These are phyloP conservation scores for Entelexis sorbosivorans DNA, from an alignment of 1,139 yeast genomes.

Conservation along the genomic window DNA sequence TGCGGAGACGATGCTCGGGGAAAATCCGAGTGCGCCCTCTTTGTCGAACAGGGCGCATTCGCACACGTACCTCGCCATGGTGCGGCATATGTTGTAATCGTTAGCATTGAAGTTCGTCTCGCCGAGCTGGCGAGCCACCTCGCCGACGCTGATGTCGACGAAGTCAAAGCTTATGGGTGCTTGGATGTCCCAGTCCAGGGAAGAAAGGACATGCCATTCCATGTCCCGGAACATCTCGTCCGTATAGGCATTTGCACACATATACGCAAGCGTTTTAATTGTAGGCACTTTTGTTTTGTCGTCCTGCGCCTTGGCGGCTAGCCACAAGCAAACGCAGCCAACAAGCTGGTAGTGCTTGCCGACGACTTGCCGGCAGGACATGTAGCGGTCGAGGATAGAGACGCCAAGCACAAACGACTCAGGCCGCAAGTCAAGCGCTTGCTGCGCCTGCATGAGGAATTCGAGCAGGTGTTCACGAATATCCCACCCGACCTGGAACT, in stretches of 20 bases:
- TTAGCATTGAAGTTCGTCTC: constrained; percentile 1
- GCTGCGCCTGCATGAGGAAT: constrained; percentile 71
- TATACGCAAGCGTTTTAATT: constrained; percentile 57
- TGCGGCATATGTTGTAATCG: constrained; percentile 12
- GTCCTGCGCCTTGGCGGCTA: constrained; percentile 88
- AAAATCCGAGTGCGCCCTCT: constrained; percentile 41
- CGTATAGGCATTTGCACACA: constrained; percentile 81
- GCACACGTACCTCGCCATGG: constrained; percentile 50
- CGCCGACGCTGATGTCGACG: constrained; percentile 26
- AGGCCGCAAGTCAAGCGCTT: constrained; percentile 61
- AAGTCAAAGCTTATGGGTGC: constrained; percentile 39
- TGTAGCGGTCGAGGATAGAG: constrained; percentile 78
- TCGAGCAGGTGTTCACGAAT: constrained; percentile 86
- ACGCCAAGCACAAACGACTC: constrained; percentile 72
- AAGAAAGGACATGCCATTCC: constrained; percentile 81
- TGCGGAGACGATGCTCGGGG: constrained; percentile 46
- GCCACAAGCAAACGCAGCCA: constrained; percentile 89
- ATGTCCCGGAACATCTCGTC: constrained; percentile 86
- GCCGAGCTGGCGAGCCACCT: constrained; percentile 12
- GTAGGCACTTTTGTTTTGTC: constrained; percentile 77
- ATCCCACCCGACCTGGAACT: constrained; percentile 86
- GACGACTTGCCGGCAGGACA: constrained; percentile 83
- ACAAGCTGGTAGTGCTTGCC: constrained; percentile 86
- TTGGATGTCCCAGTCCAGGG: constrained; percentile 72
- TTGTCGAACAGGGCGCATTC: constrained; percentile 64